Conservation (phyloP, 73 alveolate genomes). For the Paramecium biaurelia region DNA sequence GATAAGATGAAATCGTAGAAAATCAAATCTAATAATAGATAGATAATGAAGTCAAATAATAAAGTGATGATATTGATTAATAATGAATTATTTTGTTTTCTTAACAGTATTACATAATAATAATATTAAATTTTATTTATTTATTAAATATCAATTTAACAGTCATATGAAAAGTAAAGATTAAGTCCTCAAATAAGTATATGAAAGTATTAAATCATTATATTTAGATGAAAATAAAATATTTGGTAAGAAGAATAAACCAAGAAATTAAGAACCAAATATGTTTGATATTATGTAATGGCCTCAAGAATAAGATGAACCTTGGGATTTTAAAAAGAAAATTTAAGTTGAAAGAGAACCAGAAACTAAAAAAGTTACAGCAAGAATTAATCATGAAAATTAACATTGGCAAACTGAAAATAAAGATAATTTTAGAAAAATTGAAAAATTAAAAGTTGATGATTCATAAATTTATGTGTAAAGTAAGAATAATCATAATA, state of each 20-base stretch:
- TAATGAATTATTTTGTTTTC: neutral
- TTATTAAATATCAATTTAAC: neutral
- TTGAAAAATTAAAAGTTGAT: slow-evolving; percentile 21
- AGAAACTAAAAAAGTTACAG: neutral
- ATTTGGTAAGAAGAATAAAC: slow-evolving; percentile 36
- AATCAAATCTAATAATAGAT: neutral
- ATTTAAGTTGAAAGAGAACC: slow-evolving; percentile 18
- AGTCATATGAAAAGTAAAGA: slow-evolving; percentile 34
- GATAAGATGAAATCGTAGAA: neutral
- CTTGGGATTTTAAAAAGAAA: slow-evolving; percentile 52
- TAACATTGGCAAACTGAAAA: slow-evolving; percentile 27
- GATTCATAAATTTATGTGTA: neutral
- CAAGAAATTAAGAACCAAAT: slow-evolving; percentile 39
- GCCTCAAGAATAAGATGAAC: slow-evolving; percentile 17
- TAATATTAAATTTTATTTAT: neutral
- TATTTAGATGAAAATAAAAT: slow-evolving; percentile 2
- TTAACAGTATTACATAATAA: neutral
- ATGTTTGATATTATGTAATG: slow-evolving; percentile 32
- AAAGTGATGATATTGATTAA: slow-evolving; percentile 6
- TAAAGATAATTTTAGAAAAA: slow-evolving; percentile 51
- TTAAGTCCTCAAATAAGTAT: slow-evolving; percentile 31
- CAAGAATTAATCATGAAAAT: slow-evolving; percentile 41
- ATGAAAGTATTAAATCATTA: neutral
- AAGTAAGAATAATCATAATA: neutral
- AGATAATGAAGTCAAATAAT: neutral